These are phyloP conservation scores for Kodamaea lidongshanica DNA, from an alignment of 805 yeast species.

Conservation along the genomic window DNA sequence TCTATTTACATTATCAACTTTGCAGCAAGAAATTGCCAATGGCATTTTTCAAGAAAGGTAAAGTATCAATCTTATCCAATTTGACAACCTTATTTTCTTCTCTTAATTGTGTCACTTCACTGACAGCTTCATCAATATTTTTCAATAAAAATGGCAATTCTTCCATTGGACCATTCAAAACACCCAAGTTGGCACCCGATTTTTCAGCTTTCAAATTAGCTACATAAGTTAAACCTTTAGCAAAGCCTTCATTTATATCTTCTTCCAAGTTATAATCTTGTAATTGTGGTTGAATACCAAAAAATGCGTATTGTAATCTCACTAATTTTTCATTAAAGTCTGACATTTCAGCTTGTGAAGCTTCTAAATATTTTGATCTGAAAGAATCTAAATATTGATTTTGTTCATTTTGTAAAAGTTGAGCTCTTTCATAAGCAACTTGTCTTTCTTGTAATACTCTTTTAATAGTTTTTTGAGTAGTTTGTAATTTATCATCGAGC, in stretches of 20 bases:
- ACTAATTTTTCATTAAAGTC: constrained; percentile 58
- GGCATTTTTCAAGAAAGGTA: constrained; percentile 33
- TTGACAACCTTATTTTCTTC: constrained; percentile 22
- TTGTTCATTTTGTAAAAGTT: constrained; percentile 40
- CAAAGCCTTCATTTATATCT: constrained; percentile 43
- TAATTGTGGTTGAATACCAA: constrained; percentile 72
- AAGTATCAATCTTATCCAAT: constrained; percentile 35
- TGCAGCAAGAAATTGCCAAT: constrained; percentile 17
- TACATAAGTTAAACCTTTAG: constrained; percentile 62
- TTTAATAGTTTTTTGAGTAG: constrained; percentile 53
- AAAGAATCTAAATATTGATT: constrained; percentile 51
- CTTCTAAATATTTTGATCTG: constrained; percentile 48
- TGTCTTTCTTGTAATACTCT: constrained; percentile 85
- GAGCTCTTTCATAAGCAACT: constrained; percentile 58
- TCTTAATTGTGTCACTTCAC: constrained; percentile 45
- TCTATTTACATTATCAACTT: too few relatives aligned
- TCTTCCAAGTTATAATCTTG: constrained; percentile 50
- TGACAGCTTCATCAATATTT: constrained; percentile 35
- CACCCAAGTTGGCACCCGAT: constrained; percentile 16
- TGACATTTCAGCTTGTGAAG: constrained; percentile 46
- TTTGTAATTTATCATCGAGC: constrained; percentile 32
- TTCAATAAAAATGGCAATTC: constrained; percentile 36
- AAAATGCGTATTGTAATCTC: constrained; percentile 75
- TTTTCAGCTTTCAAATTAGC: constrained; percentile 60
- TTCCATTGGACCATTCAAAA: constrained; percentile 37